These are phyloP conservation scores for Aechmea fasciata DNA, from an alignment of 176 grass and related monocot species.

Conservation along the genomic window DNA sequence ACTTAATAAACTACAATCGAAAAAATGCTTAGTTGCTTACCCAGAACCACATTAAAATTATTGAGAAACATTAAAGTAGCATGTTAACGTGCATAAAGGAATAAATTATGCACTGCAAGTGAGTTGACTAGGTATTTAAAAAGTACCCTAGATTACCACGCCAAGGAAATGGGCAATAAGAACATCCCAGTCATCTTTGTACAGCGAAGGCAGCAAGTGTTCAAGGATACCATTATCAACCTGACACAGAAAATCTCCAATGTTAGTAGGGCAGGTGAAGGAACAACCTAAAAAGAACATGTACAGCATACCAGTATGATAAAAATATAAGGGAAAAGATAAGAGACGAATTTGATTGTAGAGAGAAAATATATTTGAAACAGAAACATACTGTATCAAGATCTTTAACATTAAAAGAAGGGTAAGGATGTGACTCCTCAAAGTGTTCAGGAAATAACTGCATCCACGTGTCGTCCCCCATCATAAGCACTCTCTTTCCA, in stretches of 20 bases:
- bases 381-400: constrained; percentile 66
- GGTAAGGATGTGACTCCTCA: constrained; percentile 81
- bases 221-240: constrained; percentile 90
- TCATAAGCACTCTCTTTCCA: constrained; percentile 88
- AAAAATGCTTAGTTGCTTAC: too few relatives aligned
- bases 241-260: constrained; percentile 26
- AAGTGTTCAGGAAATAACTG: constrained; percentile 94
- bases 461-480: constrained; percentile 97
- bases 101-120: constrained; percentile 4
- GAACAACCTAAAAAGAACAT: neutral
- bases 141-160: constrained; percentile 54
- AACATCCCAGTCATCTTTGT: constrained; percentile 83
- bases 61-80: neutral
- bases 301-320: neutral
- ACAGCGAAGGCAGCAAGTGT: constrained; percentile 76
- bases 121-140: neutral
- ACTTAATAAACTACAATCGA: too few relatives aligned
- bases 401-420: constrained; percentile 99
- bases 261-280: neutral
- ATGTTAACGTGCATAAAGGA: neutral
- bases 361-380: neutral
- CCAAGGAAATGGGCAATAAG: constrained; percentile 99
- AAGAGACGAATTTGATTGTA: neutral
- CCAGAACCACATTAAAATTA: neutral
- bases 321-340: neutral